These are phyloP conservation scores for Tylopilus intermedius DNA, from an alignment of 768 basidiomycete species.

Conservation along the genomic window DNA sequence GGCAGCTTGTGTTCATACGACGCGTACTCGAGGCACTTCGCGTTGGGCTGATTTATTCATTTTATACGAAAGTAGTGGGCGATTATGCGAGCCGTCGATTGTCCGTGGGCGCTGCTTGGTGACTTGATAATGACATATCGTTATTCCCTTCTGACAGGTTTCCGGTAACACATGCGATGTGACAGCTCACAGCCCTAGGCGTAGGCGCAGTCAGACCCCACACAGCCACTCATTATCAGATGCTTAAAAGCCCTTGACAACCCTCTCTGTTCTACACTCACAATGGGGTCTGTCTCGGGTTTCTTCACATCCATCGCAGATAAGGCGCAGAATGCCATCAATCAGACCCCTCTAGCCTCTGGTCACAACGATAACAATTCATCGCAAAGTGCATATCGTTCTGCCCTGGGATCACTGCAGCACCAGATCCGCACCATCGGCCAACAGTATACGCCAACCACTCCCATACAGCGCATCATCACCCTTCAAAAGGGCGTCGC, in stretches of 20 bases:
- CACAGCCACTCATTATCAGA: constrained; percentile 20
- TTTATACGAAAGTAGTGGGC: constrained; percentile 24
- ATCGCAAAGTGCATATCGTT: constrained; percentile 41
- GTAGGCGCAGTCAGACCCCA: constrained; percentile 6
- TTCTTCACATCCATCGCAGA: constrained; percentile 67
- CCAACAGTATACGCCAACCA: constrained; percentile 68
- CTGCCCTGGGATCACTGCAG: constrained; percentile 57
- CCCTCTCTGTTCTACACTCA: constrained; percentile 8
- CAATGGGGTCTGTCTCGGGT: constrained; percentile 51
- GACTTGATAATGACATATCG: constrained; percentile 25
- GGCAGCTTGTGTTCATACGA: constrained; percentile 13
- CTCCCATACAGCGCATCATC: constrained; percentile 72
- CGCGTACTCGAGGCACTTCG: constrained; percentile 14
- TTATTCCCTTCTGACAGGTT: constrained; percentile 11
- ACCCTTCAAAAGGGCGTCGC: constrained; percentile 74
- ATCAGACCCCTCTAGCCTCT: constrained; percentile 50
- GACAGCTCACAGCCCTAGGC: constrained; percentile 3
- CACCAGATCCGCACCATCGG: constrained; percentile 69
- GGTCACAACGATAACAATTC: constrained; percentile 41
- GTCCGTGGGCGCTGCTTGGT: constrained; percentile 18
- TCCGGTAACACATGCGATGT: not conserved
- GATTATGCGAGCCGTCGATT: constrained; percentile 18
- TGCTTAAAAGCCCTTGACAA: constrained; percentile 22
- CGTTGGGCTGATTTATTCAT: constrained; percentile 30
- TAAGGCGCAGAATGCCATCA: constrained; percentile 71